Conservation (phyloP, 2,329 filamentous ascomycete genomes). For the Alternaria rosae region DNA sequence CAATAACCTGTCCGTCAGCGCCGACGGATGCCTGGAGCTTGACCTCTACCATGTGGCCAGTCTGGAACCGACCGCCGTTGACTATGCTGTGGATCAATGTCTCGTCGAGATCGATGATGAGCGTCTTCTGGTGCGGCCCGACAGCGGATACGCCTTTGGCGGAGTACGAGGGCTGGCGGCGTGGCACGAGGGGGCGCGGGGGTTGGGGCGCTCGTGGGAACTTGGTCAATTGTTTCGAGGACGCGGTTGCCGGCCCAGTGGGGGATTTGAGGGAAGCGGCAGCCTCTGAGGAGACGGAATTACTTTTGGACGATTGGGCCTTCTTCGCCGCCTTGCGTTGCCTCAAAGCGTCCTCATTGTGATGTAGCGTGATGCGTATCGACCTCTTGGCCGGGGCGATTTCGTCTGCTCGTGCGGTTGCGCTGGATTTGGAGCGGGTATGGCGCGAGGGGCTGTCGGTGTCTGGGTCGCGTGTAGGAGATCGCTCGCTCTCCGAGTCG, state of each 20-base stretch:
- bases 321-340: constrained; percentile 76
- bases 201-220: constrained; percentile 91
- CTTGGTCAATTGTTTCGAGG: constrained; percentile 73
- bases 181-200: constrained; percentile 87
- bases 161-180: constrained; percentile 87
- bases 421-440: constrained; percentile 67
- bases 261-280: constrained; percentile 88
- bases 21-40: constrained; percentile 78
- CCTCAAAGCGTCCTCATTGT: constrained; percentile 77
- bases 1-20: constrained; percentile 71
- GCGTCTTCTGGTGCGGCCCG: constrained; percentile 75
- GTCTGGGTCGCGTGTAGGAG: constrained; percentile 38
- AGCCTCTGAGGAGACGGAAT: constrained; percentile 50
- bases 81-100: constrained; percentile 98
- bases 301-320: constrained; percentile 52
- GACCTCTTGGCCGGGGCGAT: constrained; percentile 74
- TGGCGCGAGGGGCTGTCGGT: constrained; percentile 58
- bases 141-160: constrained; percentile 42
- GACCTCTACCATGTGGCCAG: constrained; percentile 98
- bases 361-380: constrained; percentile 88
- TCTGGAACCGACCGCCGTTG: constrained; percentile 93
- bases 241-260: constrained; percentile 72
- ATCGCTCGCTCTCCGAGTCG: constrained; percentile 69
- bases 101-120: constrained; percentile 95
- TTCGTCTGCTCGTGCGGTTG: constrained; percentile 64